A percentile compares a stretch with the other conserved stretches of the same genome.
These are phyloP conservation scores for Coniochaeta hoffmannii DNA, from an alignment of 2,329 filamentous ascomycete species.

Conservation along the genomic window DNA sequence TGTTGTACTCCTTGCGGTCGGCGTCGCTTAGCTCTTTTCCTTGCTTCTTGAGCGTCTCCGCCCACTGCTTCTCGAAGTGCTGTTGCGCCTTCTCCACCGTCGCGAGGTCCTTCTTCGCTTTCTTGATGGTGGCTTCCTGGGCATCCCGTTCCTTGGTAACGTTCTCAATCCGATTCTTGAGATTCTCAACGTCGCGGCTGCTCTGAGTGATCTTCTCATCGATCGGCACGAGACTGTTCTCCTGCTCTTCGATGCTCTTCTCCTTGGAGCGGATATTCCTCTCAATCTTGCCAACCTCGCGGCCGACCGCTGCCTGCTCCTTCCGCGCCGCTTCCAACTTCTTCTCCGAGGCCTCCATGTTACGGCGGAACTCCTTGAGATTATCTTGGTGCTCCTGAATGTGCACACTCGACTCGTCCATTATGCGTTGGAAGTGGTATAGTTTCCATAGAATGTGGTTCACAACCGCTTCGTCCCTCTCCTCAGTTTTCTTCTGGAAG, in stretches of 20 bases:
- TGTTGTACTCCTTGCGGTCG: constrained; percentile 86
- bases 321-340: constrained; percentile 74
- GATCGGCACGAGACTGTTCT: constrained; percentile 79
- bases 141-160: constrained; percentile 70
- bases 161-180: constrained; percentile 59
- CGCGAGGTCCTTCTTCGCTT: constrained; percentile 72
- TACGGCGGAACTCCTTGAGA: constrained; percentile 83
- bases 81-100: constrained; percentile 84
- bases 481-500: constrained; percentile 83
- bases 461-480: constrained; percentile 85
- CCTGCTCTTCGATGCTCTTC: constrained; percentile 77
- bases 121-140: constrained; percentile 60
- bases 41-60: constrained; percentile 75
- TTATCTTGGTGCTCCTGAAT: constrained; percentile 94
- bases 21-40: constrained; percentile 78
- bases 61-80: constrained; percentile 83
- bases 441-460: constrained; percentile 95
- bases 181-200: constrained; percentile 59
- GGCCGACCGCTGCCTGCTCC: constrained; percentile 70
- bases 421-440: constrained; percentile 87
- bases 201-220: constrained; percentile 87
- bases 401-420: constrained; percentile 83
- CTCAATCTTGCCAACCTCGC: constrained; percentile 75
- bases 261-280: constrained; percentile 79
- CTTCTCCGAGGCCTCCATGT: constrained; percentile 76